Evolutionary conservation across 805 yeast genomes (phyloP).

Genomic region (Wickerhamiella dianesei): DNA sequence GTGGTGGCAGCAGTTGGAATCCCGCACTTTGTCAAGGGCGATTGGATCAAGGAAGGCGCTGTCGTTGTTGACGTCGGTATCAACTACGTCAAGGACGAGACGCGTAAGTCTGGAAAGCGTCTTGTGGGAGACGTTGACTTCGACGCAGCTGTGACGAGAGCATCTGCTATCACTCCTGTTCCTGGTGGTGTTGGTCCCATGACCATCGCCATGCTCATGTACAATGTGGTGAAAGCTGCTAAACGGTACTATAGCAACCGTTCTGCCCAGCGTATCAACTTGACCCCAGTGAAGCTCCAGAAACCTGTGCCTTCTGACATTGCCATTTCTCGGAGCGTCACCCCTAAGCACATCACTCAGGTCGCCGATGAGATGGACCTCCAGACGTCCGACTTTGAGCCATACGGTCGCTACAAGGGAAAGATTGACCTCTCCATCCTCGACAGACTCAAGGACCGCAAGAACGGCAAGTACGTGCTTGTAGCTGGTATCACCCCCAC

Average conservation of each 20-base stretch:
- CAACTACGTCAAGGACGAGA: constrained; percentile 64
- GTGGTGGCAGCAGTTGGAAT: constrained; percentile 90
- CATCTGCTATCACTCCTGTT: constrained; percentile 76
- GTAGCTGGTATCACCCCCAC: constrained; percentile 98
- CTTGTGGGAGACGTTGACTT: constrained; percentile 86
- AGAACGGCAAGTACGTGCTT: constrained; percentile 73
- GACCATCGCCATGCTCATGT: constrained; percentile 94
- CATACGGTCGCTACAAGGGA: constrained; percentile 82
- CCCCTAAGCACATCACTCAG: constrained; percentile 65
- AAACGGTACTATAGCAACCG: constrained; percentile 35
- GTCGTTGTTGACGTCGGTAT: constrained; percentile 95
- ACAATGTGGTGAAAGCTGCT: constrained; percentile 75
- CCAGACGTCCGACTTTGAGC: constrained; percentile 64
- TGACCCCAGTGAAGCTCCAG: constrained; percentile 40
- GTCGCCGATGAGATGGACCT: constrained; percentile 79
- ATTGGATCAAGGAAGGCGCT: constrained; percentile 73
- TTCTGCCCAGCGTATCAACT: constrained; percentile 37
- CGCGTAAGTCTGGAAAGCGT: constrained; percentile 63
- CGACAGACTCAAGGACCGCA: constrained; percentile 49
- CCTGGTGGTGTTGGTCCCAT: constrained; percentile 99
- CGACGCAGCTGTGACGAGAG: constrained; percentile 48
- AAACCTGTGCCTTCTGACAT: constrained; percentile 83
- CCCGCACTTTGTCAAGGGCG: constrained; percentile 71
- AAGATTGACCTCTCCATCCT: constrained; percentile 62
- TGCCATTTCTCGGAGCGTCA: constrained; percentile 76